Evolutionary conservation across 164 flowering plant genomes (phyloP), one percentile per base, ranked within the genome.

Genomic region (Magnolia changhungtana): DNA sequence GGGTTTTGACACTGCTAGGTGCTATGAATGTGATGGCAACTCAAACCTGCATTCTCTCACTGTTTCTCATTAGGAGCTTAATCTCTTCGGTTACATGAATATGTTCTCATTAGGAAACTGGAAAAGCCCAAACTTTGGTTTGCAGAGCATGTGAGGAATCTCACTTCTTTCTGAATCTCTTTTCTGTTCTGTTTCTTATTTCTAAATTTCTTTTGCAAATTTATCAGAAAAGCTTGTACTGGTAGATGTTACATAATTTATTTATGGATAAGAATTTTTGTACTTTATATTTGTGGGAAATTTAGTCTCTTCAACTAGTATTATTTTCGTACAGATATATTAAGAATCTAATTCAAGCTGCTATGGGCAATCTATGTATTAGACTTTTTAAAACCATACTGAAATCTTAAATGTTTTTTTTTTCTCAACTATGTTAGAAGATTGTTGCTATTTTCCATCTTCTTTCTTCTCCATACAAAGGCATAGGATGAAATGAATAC

Each of bases 51-150:
- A 80, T 69, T 84, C 95, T 65, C 82, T 90, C 31, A 77, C 74
- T 58, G 91, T 88, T 73, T 84, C 87, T 80, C 83, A 79, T 69
- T 49, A 92, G 78, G 82, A 82, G 76, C 76, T 86, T 20, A 72
- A 66, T 67, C 80, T 52, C 83, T 80, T 19, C 92, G 92, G 14
- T 95, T 92, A 85, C 88, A 86, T 69, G 99, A 92, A 63, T 87
- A 88, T 79, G 20, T 80, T 51, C 94, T 94, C 67, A 77, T 19
- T 3, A 98, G 95, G 69, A 88, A 73, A 83, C 78, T 96, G 72
- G 87, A 87, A 76, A 83, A 3, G 75, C 99, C 99, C 27, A 94
- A 82, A 82, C 94, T 96, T 69, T 96, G 99, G 99, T 89, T 95
- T 82, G 97, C 99, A 45, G 98, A 96, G 85, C 85, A 89, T 52